These are phyloP conservation scores for Cetraspora pellucida DNA, from an alignment of 192 early-diverging fungal species.

Conservation along the genomic window DNA sequence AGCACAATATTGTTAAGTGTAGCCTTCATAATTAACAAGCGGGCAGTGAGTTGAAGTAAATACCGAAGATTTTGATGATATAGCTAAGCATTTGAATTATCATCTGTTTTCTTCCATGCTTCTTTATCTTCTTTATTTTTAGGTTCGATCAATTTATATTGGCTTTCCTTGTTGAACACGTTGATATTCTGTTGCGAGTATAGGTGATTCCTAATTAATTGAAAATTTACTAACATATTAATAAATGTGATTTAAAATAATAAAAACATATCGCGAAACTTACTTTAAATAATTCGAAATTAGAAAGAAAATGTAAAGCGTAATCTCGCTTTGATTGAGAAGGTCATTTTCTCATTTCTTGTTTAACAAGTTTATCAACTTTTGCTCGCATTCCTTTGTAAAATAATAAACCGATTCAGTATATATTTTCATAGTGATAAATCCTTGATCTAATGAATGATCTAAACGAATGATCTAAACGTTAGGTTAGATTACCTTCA, in stretches of 20 bases:
- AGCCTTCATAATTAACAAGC: no score
- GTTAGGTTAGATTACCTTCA: slow-evolving; percentile 8
- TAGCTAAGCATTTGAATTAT: no score
- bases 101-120: no score
- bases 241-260: not conserved
- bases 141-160: slow-evolving; percentile 50
- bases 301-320: slow-evolving; percentile 40
- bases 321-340: slow-evolving; percentile 36
- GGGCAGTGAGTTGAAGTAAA: no score
- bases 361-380: slow-evolving; percentile 57
- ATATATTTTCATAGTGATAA: not conserved
- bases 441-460: not conserved
- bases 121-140: no score
- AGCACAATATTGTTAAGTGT: no score
- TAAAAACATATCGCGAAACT: not conserved
- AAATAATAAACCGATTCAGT: not conserved
- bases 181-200: slow-evolving; percentile 34
- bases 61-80: no score
- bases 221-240: not conserved
- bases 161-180: slow-evolving; percentile 50
- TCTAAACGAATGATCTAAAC: not conserved
- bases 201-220: slow-evolving; percentile 20
- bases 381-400: slow-evolving; percentile 47
- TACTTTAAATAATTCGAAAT: slow-evolving; percentile 52
- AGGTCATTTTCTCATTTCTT: slow-evolving; percentile 56